Evolutionary conservation across 2,329 filamentous ascomycete species (phyloP).

Genomic region (Sarocladium brachiariae): DNA sequence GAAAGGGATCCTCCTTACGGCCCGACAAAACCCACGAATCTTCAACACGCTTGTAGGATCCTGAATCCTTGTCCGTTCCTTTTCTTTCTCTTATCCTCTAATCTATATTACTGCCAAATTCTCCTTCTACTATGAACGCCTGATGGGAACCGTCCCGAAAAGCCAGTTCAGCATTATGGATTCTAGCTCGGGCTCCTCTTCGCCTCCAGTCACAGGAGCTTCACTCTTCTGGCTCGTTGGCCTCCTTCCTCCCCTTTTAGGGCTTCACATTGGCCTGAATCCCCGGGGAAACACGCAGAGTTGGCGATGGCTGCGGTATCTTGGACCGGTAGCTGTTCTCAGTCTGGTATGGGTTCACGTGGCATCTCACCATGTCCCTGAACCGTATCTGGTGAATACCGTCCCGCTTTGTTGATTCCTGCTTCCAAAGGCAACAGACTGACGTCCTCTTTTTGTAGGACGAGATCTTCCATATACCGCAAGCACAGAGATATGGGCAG

Average conservation of each 20-base stretch:
- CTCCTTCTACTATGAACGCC: too few species aligned
- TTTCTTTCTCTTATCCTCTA: not conserved
- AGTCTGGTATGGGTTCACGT: slow-evolving; percentile 11
- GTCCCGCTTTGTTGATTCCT: not conserved
- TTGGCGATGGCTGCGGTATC: not conserved
- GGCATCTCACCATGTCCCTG: slow-evolving; percentile 29
- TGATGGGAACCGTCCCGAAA: too few species aligned
- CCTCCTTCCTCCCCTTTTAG: not conserved
- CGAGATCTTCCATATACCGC: slow-evolving; percentile 82
- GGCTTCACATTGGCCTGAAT: not conserved
- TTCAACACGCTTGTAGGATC: not conserved
- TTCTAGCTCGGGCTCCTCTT: not conserved
- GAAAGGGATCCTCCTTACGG: not conserved
- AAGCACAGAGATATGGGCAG: slow-evolving; percentile 80
- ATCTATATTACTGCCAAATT: too few species aligned
- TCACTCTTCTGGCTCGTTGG: not conserved
- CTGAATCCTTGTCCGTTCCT: not conserved
- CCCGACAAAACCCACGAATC: not conserved
- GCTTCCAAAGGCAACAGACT: not conserved
- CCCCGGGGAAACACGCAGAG: not conserved
- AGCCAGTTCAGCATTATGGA: not conserved
- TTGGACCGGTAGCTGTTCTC: not conserved
- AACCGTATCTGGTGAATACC: slow-evolving; percentile 48
- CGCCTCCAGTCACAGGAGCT: not conserved
- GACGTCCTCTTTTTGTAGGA: slow-evolving; percentile 45